Evolutionary conservation across 148 eudicot species (phyloP).

Genomic region (Mesembryanthemum crystallinum): DNA sequence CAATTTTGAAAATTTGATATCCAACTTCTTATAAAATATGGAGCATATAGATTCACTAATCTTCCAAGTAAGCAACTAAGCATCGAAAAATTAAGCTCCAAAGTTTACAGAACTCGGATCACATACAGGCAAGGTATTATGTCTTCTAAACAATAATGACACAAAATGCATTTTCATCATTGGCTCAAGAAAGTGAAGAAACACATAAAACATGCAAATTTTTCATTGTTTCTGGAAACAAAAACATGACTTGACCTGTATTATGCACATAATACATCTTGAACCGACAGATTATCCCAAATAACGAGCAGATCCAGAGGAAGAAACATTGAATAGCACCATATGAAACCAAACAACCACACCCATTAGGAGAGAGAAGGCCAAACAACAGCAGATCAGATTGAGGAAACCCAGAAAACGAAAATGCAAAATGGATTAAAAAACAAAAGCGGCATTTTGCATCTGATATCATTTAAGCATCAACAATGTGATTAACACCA

Average conservation of each 20-base stretch:
- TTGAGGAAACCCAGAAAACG: conserved; percentile 1
- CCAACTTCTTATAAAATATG: background rate
- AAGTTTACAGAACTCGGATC: background rate
- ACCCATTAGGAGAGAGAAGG: background rate
- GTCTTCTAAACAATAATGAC: background rate
- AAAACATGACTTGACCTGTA: background rate
- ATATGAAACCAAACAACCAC: background rate
- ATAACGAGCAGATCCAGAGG: conserved; percentile 4
- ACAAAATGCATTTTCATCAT: background rate
- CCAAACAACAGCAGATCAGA: conserved; percentile 9
- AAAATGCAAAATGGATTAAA: background rate
- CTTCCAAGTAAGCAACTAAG: background rate
- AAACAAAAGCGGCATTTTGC: background rate
- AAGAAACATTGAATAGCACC: background rate
- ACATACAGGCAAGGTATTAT: too few species aligned
- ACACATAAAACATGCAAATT: background rate
- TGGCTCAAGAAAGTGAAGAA: background rate
- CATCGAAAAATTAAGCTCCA: background rate
- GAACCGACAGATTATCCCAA: background rate
- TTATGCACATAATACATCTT: background rate
- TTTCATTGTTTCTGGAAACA: background rate
- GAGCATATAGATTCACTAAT: background rate
- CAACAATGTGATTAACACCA: background rate
- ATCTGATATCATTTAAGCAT: background rate
- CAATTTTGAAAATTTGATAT: background rate